Evolutionary conservation across 257 asterid genomes (phyloP).

Genomic region (Linderniella brevidens): DNA sequence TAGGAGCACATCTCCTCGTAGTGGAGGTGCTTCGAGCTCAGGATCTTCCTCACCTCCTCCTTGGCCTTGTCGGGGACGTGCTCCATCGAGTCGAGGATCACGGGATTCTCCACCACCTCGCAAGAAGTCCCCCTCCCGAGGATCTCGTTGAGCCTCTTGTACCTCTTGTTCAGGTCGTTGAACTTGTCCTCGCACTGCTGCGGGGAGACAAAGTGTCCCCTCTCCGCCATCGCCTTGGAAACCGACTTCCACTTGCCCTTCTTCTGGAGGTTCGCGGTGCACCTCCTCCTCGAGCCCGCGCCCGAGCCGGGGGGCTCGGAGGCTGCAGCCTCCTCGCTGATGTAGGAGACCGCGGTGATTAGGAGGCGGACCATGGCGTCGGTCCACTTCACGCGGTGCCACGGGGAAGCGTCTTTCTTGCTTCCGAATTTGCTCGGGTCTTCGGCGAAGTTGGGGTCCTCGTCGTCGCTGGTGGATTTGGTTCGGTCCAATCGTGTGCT

Average conservation of each 20-base stretch:
- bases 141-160: constrained; percentile 77
- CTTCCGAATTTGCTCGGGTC: constrained; percentile 19
- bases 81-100: constrained; percentile 47
- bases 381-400: constrained; percentile 44
- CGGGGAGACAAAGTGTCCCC: constrained; percentile 72
- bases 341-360: constrained; percentile 66
- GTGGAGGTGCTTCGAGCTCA: constrained; percentile 71
- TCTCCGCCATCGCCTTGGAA: constrained; percentile 76
- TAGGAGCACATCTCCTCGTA: constrained; percentile 95
- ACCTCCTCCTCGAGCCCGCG: constrained; percentile 29
- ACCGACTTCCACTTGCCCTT: constrained; percentile 78
- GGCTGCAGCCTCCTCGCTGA: constrained; percentile 41
- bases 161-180: constrained; percentile 76
- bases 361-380: constrained; percentile 50
- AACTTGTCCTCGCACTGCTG: constrained; percentile 92
- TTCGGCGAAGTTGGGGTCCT: constrained; percentile 42
- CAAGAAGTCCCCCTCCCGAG: constrained; percentile 81
- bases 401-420: constrained; percentile 35
- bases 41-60: constrained; percentile 61
- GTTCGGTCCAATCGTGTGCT: constrained; percentile 25
- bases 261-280: constrained; percentile 34
- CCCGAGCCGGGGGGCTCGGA: constrained; percentile 19
- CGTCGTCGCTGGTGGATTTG: constrained; percentile 52
- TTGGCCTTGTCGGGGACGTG: constrained; percentile 53
- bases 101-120: constrained; percentile 71